Conservation (phyloP, 1,284 basidiomycete genomes). For the Athelia psychrophila region DNA sequence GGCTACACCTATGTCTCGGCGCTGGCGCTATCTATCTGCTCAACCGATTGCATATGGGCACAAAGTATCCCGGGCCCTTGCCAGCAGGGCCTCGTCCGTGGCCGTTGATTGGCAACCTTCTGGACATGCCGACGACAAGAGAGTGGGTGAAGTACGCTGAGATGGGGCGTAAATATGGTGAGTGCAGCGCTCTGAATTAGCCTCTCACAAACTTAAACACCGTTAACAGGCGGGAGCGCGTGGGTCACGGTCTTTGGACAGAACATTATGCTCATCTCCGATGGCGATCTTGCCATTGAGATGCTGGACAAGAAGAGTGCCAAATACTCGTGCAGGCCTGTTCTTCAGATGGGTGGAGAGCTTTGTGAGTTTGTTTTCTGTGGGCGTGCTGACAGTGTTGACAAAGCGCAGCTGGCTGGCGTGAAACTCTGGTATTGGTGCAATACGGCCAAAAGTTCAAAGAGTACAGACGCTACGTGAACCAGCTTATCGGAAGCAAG, state of each 20-base stretch:
- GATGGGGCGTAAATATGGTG: constrained; percentile 52
- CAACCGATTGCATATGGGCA: background rate
- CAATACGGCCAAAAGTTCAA: constrained; percentile 63
- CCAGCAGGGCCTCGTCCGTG: constrained; percentile 51
- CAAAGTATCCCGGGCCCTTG: constrained; percentile 23
- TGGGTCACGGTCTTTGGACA: constrained; percentile 60
- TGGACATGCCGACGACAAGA: constrained; percentile 50
- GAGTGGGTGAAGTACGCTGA: constrained; percentile 54
- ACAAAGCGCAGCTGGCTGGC: constrained; percentile 54
- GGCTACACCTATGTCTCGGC: background rate
- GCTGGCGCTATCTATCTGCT: background rate
- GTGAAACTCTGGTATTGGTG: constrained; percentile 55
- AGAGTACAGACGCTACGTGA: constrained; percentile 57
- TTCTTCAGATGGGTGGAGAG: constrained; percentile 56
- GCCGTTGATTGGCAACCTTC: constrained; percentile 49
- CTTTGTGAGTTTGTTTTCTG: constrained; percentile 20
- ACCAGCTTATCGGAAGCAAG: constrained; percentile 53
- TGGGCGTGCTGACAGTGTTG: background rate
- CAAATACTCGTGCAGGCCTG: constrained; percentile 71
- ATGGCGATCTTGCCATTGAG: constrained; percentile 47
- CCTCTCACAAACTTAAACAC: background rate
- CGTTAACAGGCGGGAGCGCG: constrained; percentile 50
- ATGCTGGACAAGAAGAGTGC: constrained; percentile 67
- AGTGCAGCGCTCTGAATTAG: constrained; percentile 5
- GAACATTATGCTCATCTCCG: constrained; percentile 59